A percentile compares a stretch with the other conserved stretches of the same genome.
phyloP scores from a whole-genome alignment of 2,329 filamentous ascomycete genomes.

The Botrytis elliptica region DNA sequence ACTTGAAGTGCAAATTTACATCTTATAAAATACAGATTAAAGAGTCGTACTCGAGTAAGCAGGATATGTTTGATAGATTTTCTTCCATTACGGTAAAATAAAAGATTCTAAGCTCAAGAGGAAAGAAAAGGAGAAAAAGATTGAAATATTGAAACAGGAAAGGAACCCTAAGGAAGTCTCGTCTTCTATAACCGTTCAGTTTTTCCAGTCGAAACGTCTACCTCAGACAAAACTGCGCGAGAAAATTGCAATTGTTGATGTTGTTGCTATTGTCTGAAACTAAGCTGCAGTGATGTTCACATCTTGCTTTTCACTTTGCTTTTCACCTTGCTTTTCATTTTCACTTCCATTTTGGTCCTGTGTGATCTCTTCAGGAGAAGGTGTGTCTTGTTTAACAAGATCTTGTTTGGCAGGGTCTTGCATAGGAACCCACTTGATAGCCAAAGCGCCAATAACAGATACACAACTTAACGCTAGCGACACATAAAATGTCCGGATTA shows the following conservation, averaged over 20 bases:
- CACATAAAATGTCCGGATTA: slow-evolving; percentile 61
- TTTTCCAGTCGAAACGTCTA: neutral
- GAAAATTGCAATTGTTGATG: neutral
- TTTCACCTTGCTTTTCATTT: neutral
- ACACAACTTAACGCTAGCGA: slow-evolving; percentile 54
- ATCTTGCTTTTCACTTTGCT: neutral
- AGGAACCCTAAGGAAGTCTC: neutral
- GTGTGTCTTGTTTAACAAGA: neutral
- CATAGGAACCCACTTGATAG: slow-evolving; percentile 55
- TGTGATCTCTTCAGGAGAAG: neutral
- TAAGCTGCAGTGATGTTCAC: neutral
- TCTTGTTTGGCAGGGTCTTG: neutral
- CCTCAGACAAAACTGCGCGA: neutral
- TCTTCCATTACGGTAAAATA: neutral
- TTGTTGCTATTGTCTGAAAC: neutral
- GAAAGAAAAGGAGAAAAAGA: neutral
- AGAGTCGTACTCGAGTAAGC: neutral
- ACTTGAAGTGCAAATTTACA: too few species aligned
- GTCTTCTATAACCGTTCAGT: neutral
- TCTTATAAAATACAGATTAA: too few species aligned
- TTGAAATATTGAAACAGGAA: neutral
- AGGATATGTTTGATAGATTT: fast-evolving
- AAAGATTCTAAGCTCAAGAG: neutral
- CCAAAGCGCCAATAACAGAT: slow-evolving; percentile 53
- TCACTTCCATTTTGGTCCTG: neutral